Conservation (phyloP, 345 rosid genomes). For the Citrus unshiu region DNA sequence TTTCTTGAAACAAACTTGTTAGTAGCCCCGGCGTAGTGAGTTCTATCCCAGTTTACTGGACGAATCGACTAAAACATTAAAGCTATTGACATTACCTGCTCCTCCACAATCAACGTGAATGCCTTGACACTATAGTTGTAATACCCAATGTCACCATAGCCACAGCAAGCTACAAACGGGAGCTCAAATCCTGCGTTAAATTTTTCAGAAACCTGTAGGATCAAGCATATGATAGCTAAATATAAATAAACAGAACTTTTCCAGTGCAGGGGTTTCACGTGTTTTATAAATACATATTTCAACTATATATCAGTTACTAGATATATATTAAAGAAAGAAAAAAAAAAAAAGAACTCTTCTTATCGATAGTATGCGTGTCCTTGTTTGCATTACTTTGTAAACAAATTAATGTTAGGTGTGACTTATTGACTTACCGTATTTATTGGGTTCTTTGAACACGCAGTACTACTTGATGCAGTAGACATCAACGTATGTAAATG, state of each 20-base stretch:
- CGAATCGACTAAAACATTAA: constrained; percentile 7
- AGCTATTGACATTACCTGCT: constrained; percentile 17
- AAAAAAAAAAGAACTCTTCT: too few species aligned
- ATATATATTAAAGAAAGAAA: too few species aligned
- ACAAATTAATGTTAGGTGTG: too few species aligned
- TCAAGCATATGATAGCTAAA: too few species aligned
- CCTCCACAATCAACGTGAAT: constrained; percentile 13
- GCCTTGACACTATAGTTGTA: constrained; percentile 17
- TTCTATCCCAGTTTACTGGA: constrained; percentile 33
- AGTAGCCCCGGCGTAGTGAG: constrained; percentile 37
- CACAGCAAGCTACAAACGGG: constrained; percentile 30
- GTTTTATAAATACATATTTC: too few species aligned
- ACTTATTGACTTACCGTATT: constrained; percentile 26
- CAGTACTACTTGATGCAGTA: constrained; percentile 42
- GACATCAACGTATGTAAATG: constrained; percentile 37
- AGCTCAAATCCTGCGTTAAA: constrained; percentile 22
- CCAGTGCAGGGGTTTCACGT: too few species aligned
- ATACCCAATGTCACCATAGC: constrained; percentile 21
- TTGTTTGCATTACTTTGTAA: too few species aligned
- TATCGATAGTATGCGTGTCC: too few species aligned
- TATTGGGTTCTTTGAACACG: constrained; percentile 32
- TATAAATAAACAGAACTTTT: too few species aligned
- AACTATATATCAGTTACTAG: too few species aligned
- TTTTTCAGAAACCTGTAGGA: not conserved
- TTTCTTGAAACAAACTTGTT: constrained; percentile 30